Conservation (phyloP, 2,329 filamentous ascomycete species). For the Pyrenophora graminea region DNA sequence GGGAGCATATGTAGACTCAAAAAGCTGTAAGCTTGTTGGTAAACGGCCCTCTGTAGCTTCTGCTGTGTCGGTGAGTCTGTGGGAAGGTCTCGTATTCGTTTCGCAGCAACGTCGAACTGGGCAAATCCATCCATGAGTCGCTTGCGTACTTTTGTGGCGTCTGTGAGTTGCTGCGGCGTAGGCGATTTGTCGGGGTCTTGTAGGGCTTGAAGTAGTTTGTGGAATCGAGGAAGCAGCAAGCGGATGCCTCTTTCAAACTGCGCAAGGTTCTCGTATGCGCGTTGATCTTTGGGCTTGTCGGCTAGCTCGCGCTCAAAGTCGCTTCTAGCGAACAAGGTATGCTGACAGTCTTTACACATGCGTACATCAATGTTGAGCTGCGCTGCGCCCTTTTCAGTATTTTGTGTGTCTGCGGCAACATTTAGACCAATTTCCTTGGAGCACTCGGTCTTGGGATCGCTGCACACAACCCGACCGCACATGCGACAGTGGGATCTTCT, state of each 20-base stretch:
- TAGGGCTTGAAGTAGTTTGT: constrained; percentile 72
- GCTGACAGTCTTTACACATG: constrained; percentile 88
- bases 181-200: constrained; percentile 73
- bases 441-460: constrained; percentile 80
- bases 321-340: constrained; percentile 70
- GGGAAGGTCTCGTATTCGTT: constrained; percentile 77
- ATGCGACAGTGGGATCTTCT: constrained; percentile 92
- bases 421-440: constrained; percentile 83
- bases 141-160: constrained; percentile 88
- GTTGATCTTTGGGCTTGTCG: constrained; percentile 72
- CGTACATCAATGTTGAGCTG: constrained; percentile 78
- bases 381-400: constrained; percentile 51
- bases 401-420: constrained; percentile 60
- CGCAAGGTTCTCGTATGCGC: constrained; percentile 78
- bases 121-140: constrained; percentile 85
- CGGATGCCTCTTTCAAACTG: constrained; percentile 89
- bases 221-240: constrained; percentile 80
- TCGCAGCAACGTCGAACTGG: constrained; percentile 82
- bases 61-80: constrained; percentile 73
- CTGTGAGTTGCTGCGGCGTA: constrained; percentile 72
- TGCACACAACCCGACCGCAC: constrained; percentile 91
- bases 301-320: constrained; percentile 76
- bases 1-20: constrained; percentile 90
- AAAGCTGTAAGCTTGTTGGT: constrained; percentile 80
- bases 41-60: constrained; percentile 78